These are phyloP conservation scores for Magnaporthales sp. DNA, from an alignment of 2,329 filamentous ascomycete genomes.

Conservation along the genomic window DNA sequence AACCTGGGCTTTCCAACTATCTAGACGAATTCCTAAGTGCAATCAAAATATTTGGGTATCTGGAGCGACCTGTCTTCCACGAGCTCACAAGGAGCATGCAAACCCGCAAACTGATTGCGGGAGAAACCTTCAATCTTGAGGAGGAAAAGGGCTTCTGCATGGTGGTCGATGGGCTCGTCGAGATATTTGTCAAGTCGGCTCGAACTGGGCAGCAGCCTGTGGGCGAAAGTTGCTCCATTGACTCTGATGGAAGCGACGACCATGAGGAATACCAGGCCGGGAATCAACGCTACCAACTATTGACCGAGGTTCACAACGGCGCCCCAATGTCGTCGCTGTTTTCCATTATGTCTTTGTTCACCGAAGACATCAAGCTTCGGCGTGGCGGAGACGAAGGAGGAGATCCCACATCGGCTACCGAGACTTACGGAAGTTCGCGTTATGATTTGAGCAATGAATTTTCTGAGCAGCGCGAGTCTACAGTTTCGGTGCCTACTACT, in stretches of 20 bases:
- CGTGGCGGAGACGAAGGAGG: constrained; percentile 56
- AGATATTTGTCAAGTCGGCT: constrained; percentile 95
- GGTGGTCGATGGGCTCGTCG: constrained; percentile 90
- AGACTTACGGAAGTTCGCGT: constrained; percentile 18
- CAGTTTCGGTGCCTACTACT: constrained; percentile 28
- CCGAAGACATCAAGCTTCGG: constrained; percentile 80
- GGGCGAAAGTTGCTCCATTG: constrained; percentile 22
- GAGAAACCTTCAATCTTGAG: constrained; percentile 88
- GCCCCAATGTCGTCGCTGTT: constrained; percentile 98
- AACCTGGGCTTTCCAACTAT: constrained; percentile 90
- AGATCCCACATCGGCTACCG: constrained; percentile 17
- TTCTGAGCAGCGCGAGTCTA: constrained; percentile 20
- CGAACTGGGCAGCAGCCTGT: constrained; percentile 18
- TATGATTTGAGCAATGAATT: constrained; percentile 21
- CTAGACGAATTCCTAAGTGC: constrained; percentile 96
- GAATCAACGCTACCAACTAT: constrained; percentile 82
- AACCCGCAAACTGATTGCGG: constrained; percentile 89
- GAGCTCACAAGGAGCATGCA: constrained; percentile 98
- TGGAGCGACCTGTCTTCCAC: constrained; percentile 94
- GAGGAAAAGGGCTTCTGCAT: constrained; percentile 98
- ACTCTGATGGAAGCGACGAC: constrained; percentile 52
- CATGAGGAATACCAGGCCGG: constrained; percentile 45
- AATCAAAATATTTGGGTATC: constrained; percentile 97
- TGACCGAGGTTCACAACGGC: constrained; percentile 96
- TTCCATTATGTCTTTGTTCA: constrained; percentile 94